phyloP scores from a whole-genome alignment of 2,329 filamentous ascomycete species.

The Arthrobotrys iridis region DNA sequence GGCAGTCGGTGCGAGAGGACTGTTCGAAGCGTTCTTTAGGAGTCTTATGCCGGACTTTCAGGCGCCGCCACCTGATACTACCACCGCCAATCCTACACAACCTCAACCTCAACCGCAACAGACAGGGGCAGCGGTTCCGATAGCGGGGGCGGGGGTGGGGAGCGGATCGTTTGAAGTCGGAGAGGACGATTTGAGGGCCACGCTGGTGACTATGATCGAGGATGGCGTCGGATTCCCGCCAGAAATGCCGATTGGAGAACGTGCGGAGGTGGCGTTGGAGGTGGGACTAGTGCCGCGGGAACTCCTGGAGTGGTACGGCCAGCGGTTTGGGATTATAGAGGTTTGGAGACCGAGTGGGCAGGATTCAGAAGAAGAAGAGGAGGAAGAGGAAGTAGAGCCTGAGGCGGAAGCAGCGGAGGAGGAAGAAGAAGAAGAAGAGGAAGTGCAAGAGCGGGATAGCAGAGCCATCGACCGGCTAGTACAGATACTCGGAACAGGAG shows the following conservation, averaged over 20 bases:
- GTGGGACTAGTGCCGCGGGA: conserved; percentile 28
- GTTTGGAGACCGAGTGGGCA: not conserved
- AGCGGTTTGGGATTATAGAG: no score
- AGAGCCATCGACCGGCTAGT: conserved; percentile 58
- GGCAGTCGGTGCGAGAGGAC: not conserved
- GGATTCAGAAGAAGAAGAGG: conserved; percentile 24
- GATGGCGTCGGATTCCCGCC: conserved; percentile 37
- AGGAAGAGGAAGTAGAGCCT: conserved; percentile 56
- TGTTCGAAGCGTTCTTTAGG: conserved; percentile 46
- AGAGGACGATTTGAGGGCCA: conserved; percentile 57
- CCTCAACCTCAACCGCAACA: conserved; percentile 10
- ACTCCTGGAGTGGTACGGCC: conserved; percentile 20
- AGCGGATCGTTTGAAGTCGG: conserved; percentile 54
- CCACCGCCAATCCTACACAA: not conserved
- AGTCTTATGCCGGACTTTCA: conserved; percentile 44
- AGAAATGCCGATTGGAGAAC: not conserved
- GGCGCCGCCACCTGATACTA: not conserved
- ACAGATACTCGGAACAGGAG: conserved; percentile 45
- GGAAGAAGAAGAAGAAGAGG: conserved; percentile 58
- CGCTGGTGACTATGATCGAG: conserved; percentile 57
- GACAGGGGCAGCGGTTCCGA: not conserved
- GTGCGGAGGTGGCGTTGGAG: conserved; percentile 18
- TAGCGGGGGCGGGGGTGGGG: not conserved
- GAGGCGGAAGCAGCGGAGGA: conserved; percentile 59
- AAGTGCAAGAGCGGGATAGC: conserved; percentile 61